These are phyloP conservation scores for Calycina herbarum DNA, from an alignment of 2,329 filamentous ascomycete species.

Conservation along the genomic window DNA sequence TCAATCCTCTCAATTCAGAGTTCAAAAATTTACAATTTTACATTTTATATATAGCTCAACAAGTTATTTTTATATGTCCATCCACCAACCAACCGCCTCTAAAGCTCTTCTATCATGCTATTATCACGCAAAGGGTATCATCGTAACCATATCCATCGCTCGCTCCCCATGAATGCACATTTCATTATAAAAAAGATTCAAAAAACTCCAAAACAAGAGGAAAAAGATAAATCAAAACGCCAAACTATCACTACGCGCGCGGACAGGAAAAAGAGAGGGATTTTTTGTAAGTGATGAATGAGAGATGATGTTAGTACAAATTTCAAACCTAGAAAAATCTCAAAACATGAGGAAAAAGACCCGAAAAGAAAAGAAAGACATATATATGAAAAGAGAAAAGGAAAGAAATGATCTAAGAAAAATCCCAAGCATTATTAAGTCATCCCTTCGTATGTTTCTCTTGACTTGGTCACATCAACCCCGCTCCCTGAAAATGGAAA, in stretches of 20 bases:
- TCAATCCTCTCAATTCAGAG: no score
- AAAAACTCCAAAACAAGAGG: neutral
- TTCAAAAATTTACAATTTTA: no score
- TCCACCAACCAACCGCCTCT: neutral
- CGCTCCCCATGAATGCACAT: neutral
- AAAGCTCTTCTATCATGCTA: neutral
- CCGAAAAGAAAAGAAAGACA: neutral
- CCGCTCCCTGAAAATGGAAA: neutral
- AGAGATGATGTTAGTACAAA: conserved; percentile 1
- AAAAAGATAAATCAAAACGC: neutral
- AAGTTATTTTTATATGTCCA: no score
- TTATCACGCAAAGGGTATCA: neutral
- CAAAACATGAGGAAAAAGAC: neutral
- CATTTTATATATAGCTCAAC: no score
- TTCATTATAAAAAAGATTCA: neutral
- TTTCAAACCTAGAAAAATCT: neutral
- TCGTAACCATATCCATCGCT: neutral
- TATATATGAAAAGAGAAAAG: neutral
- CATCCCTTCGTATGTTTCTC: conserved; percentile 1
- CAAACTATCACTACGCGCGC: no score
- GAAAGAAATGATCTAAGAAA: neutral
- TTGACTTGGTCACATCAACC: conserved; percentile 4
- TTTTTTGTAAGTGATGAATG: neutral
- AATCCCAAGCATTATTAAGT: neutral
- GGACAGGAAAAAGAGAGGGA: neutral